Conservation (phyloP, 129 eudicot species). For the Logfia minima region DNA sequence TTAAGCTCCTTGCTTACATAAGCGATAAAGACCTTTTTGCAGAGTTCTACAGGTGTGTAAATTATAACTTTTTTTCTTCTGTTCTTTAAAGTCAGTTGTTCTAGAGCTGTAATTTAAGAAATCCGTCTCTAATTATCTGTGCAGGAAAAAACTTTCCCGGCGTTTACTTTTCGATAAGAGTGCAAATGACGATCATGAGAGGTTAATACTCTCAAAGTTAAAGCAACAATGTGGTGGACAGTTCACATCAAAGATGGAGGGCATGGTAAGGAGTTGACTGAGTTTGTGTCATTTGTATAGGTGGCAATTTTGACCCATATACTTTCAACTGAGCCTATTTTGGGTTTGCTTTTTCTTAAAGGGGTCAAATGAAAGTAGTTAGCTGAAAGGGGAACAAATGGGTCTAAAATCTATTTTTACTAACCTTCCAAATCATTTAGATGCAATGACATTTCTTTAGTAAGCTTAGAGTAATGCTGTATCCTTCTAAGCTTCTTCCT, state of each 20-base stretch:
- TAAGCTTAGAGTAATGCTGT: no score
- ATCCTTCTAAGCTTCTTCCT: no score
- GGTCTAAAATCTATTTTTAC: background rate
- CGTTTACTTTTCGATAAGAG: conserved; percentile 86
- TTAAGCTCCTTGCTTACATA: conserved; percentile 75
- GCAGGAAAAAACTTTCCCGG: conserved; percentile 79
- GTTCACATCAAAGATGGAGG: conserved; percentile 97
- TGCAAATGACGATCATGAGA: conserved; percentile 87
- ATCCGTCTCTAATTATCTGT: background rate
- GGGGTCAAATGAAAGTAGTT: background rate
- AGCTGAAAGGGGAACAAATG: background rate
- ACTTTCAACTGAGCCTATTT: background rate
- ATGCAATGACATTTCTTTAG: no score
- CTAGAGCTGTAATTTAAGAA: background rate
- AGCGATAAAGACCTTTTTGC: conserved; percentile 89
- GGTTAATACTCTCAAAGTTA: conserved; percentile 64
- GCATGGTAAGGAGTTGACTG: conserved; percentile 52
- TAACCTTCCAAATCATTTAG: background rate
- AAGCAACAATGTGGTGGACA: conserved; percentile 92
- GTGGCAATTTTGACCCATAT: background rate
- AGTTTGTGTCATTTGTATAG: background rate
- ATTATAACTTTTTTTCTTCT: background rate
- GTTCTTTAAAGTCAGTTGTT: background rate
- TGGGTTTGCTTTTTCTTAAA: background rate
- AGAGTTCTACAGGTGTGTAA: conserved; percentile 66